Evolutionary conservation across 2,329 filamentous ascomycete genomes (phyloP), one percentile per base, ranked within the genome.

Genomic region (Delphinella strobiligena): DNA sequence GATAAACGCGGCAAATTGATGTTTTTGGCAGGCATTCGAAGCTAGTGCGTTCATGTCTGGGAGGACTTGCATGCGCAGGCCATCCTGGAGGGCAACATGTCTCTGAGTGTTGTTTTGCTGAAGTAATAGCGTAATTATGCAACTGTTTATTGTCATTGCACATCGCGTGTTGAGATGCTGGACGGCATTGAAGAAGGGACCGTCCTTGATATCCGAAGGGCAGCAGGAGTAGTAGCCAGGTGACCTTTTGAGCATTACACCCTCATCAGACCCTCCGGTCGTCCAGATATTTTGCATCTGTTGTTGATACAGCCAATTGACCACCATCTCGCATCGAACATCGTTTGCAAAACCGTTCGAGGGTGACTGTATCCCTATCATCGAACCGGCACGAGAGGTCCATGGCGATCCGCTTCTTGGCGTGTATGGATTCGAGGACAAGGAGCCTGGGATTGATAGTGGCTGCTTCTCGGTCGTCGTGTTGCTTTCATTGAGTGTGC

Each of bases 91-190:
- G 9, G 74, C 71, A 18, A 78, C 68, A 43, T 68, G 72, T n/a
- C 68, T 58, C 9, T 60, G 41, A 9, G 61, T 57, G 11, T 55
- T 61, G 22, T 5, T 8, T 17, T 61, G 54, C 30, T 63, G 54
- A 7, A 77, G 55, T 38, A 78, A 64, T 11, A 72, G 61, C 38
- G 69, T 67, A 44, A 78, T 72, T n/a, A 77, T 66, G 36, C 66
- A 63, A 3, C 73, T 78, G 48, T 70, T 74, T 39, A 78, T 63
- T 3, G 75, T 79, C 68, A 79, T 75, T 31, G 74, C 74, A 49
- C 68, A 74, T 68, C 60, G 59, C 37, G 71, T 66, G 38, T 72
- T 72, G 43, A 73, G 46, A 14, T 49, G 43, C 16, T 52, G 41
- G 8, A 67, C 53, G 19, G 63, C 59, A 17, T 70, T 58, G 22